Percentiles rank a stretch among this genome's conserved stretches.
Evolutionary conservation across 768 basidiomycete genomes (phyloP).

Genomic region (Pholiota molesta): DNA sequence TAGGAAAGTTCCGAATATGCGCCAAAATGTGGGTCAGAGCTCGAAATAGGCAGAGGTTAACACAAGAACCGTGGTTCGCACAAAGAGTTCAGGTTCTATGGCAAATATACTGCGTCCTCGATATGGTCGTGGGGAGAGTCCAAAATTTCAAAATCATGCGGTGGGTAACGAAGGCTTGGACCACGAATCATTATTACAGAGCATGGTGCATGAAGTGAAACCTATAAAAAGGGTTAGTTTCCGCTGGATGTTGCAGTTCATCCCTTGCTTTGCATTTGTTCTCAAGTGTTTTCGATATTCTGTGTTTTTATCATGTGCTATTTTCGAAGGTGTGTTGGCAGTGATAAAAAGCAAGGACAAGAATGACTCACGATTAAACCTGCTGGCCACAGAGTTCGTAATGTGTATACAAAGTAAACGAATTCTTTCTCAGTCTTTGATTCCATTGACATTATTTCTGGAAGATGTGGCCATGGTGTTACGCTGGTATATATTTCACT

Average conservation of each 20-base stretch:
- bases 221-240: slow-evolving; percentile 27
- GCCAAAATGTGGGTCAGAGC: slow-evolving; percentile 12
- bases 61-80: slow-evolving; percentile 13
- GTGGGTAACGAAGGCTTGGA: slow-evolving; percentile 20
- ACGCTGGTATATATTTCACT: slow-evolving; percentile 41
- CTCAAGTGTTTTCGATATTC: background rate
- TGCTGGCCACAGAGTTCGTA: slow-evolving; percentile 47
- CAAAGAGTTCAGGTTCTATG: slow-evolving; percentile 7
- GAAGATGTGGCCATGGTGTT: slow-evolving; percentile 58
- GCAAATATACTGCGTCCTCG: slow-evolving; percentile 8
- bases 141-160: slow-evolving; percentile 21
- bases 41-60: slow-evolving; percentile 15
- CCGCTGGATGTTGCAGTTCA: slow-evolving; percentile 1
- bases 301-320: slow-evolving; percentile 50
- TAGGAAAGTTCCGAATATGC: slow-evolving; percentile 16
- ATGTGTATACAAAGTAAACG: slow-evolving; percentile 54
- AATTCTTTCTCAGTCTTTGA: background rate
- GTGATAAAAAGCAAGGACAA: background rate
- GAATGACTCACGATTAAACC: slow-evolving; percentile 25
- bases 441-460: slow-evolving; percentile 11
- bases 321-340: slow-evolving; percentile 53
- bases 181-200: slow-evolving; percentile 10
- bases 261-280: slow-evolving; percentile 12
- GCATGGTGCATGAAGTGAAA: slow-evolving; percentile 12
- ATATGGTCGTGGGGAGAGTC: slow-evolving; percentile 18